A percentile compares a stretch with the other conserved stretches of the same genome.
These are phyloP conservation scores for Raphanus raphanistrum DNA, from an alignment of 345 rosid genomes.

Conservation along the genomic window DNA sequence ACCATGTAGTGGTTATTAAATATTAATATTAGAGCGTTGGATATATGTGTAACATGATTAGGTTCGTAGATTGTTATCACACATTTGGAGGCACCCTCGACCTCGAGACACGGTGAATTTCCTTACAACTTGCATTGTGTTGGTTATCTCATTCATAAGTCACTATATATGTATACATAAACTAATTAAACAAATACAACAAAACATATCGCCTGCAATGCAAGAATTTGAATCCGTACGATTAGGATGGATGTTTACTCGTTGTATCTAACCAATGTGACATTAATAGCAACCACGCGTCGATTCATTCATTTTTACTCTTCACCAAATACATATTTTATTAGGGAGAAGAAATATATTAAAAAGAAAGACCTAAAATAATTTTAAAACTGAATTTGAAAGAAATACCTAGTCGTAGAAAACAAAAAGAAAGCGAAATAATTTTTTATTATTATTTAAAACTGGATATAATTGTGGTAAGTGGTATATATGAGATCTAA, in stretches of 20 bases:
- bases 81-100: conserved; percentile 13
- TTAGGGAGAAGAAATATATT: background rate
- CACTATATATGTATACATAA: conserved; percentile 4
- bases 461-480: too few species aligned
- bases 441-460: too few species aligned
- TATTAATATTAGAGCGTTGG: background rate
- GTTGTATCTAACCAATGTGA: conserved; percentile 14
- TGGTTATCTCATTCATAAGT: conserved; percentile 5
- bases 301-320: background rate
- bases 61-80: conserved; percentile 18
- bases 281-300: conserved; percentile 16
- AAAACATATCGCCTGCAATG: conserved; percentile 24
- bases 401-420: too few species aligned
- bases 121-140: background rate
- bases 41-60: conserved; percentile 10
- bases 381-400: background rate
- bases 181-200: background rate
- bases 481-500: too few species aligned
- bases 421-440: too few species aligned
- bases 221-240: conserved; percentile 23
- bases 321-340: background rate
- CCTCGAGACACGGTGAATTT: conserved; percentile 31
- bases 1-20: too few species aligned
- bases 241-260: conserved; percentile 23
- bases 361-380: background rate